Evolutionary conservation across 768 basidiomycete genomes (phyloP).

Genomic region (Lactarius deliciosus): DNA sequence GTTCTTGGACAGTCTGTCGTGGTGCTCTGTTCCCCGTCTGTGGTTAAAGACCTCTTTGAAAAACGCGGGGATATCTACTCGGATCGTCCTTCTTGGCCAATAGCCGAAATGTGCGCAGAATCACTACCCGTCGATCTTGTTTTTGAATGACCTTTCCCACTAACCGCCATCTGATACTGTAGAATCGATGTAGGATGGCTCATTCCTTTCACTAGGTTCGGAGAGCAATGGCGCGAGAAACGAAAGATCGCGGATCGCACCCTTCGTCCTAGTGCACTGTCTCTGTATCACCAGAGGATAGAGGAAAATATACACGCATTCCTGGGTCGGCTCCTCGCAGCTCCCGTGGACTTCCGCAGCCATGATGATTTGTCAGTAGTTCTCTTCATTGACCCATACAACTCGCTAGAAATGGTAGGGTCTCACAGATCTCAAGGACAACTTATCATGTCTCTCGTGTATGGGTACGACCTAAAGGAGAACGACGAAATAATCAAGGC

Average conservation of each 20-base stretch:
- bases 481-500: not conserved
- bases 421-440: not conserved
- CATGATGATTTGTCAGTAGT: conserved; percentile 13
- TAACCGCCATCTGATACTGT: not conserved
- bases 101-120: conserved; percentile 14
- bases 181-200: conserved; percentile 14
- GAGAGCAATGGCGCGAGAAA: conserved; percentile 6
- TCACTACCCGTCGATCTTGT: no score
- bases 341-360: conserved; percentile 4
- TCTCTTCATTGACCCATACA: not conserved
- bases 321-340: conserved; percentile 2
- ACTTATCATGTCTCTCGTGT: conserved; percentile 8
- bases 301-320: conserved; percentile 14
- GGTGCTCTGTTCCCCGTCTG: conserved; percentile 48
- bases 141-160: no score
- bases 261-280: conserved; percentile 11
- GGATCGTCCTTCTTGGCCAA: conserved; percentile 9
- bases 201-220: not conserved
- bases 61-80: conserved; percentile 43
- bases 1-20: conserved; percentile 49
- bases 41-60: conserved; percentile 50
- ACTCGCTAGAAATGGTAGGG: not conserved
- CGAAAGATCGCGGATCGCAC: conserved; percentile 15
- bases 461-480: conserved; percentile 14
- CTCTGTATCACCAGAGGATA: not conserved